Evolutionary conservation across 176 grass and related monocot genomes (phyloP).

Genomic region (Puccinellia tenuiflora): DNA sequence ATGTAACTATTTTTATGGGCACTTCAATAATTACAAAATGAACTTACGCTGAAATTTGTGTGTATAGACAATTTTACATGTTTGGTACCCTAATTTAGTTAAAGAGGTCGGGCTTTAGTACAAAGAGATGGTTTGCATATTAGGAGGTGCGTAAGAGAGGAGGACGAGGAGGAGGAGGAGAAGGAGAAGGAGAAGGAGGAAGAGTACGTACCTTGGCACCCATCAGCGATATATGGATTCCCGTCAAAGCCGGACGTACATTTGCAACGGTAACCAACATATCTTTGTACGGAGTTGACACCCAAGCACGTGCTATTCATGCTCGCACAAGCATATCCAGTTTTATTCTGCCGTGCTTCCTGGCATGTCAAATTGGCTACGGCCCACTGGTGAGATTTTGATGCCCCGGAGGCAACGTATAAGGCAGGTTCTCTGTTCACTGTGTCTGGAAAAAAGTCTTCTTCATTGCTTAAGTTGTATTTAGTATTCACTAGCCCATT

Average conservation of each 20-base stretch:
- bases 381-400: background rate
- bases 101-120: background rate
- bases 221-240: background rate
- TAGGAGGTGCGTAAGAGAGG: background rate
- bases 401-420: background rate
- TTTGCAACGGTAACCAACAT: background rate
- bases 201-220: background rate
- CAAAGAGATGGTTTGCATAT: background rate
- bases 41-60: background rate
- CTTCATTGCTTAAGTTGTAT: background rate
- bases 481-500: background rate
- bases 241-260: background rate
- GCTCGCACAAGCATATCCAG: conserved; percentile 12
- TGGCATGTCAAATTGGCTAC: conserved; percentile 12
- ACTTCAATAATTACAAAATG: background rate
- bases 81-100: background rate
- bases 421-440: background rate
- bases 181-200: background rate
- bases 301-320: conserved; percentile 10
- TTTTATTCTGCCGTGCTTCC: background rate
- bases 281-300: background rate
- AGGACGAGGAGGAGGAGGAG: background rate
- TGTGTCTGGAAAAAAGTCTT: background rate
- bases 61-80: background rate
- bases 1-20: background rate